Evolutionary conservation across 2,329 filamentous ascomycete genomes (phyloP).

Genomic region (Pseudogymnoascus sp.): DNA sequence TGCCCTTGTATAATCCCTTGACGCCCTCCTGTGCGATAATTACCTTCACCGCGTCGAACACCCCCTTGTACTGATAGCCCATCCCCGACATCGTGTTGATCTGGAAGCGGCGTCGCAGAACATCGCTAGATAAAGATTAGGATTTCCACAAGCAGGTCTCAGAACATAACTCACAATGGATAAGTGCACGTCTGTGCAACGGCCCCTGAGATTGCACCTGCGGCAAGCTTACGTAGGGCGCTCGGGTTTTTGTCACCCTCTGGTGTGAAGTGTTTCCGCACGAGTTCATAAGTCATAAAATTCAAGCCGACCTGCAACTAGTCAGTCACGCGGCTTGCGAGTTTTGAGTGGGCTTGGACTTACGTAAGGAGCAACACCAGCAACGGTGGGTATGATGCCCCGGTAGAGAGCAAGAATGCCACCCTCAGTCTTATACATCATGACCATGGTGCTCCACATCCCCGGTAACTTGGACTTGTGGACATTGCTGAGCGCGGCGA

Average conservation of each 20-base stretch:
- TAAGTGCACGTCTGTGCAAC: slow-evolving; percentile 98
- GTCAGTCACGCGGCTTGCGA: slow-evolving; percentile 17
- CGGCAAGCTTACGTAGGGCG: slow-evolving; percentile 71
- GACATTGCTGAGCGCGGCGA: slow-evolving; percentile 62
- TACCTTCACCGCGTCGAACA: slow-evolving; percentile 72
- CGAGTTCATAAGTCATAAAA: slow-evolving; percentile 96
- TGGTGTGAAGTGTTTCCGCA: slow-evolving; percentile 74
- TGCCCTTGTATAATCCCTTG: slow-evolving; percentile 87
- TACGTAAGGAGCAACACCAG: slow-evolving; percentile 91
- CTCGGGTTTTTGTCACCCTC: slow-evolving; percentile 81
- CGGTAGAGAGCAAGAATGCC: slow-evolving; percentile 82
- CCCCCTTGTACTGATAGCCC: slow-evolving; percentile 89
- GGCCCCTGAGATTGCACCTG: slow-evolving; percentile 89
- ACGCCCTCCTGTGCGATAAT: slow-evolving; percentile 81
- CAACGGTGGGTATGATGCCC: slow-evolving; percentile 87
- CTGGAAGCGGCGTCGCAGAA: slow-evolving; percentile 87
- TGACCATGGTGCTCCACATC: slow-evolving; percentile 77
- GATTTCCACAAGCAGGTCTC: slow-evolving; percentile 16
- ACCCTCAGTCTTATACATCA: slow-evolving; percentile 89
- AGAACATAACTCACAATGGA: slow-evolving; percentile 65
- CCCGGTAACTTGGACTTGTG: slow-evolving; percentile 66
- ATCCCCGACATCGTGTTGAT: slow-evolving; percentile 99
- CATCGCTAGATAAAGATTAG: slow-evolving; percentile 53
- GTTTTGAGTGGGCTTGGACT: slow-evolving; percentile 28
- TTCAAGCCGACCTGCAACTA: slow-evolving; percentile 73